Evolutionary conservation across 345 rosid genomes (phyloP), one percentile per base, ranked within the genome.

Genomic region (Salix dunnii): DNA sequence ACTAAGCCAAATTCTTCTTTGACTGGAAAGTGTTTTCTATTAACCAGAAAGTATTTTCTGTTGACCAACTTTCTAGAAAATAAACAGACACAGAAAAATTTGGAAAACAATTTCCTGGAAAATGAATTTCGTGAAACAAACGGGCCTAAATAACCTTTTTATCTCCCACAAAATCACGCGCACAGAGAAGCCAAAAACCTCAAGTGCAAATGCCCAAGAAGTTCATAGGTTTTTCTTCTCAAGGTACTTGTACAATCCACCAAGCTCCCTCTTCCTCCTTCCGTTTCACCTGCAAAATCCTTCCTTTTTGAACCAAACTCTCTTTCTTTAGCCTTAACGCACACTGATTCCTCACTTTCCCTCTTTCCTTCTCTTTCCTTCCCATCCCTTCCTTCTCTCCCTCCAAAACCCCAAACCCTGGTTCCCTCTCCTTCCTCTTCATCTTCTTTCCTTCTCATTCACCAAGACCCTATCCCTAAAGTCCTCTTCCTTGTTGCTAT

Each of bases 281-380:
- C 84, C 28, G 74, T 86, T 75, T 77, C 78, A 1, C 86, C 78
- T 74, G 79, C 84, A 23, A 72, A 76, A 17, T 89, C 97, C 9
- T 31, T 88, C 21, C 89, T 88, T 30, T 87, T 84, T 72, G 96
- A 91, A 73, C 96, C 96, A 21, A 84, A 64, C 74, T 93, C 96
- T 1, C 85, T 80, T 17, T 91, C 94, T 49, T 84, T 91, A n/a
- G 96, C 96, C 53, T 83, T 93, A 31, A 77, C 79, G 73, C 93
- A 87, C 78, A 79, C 89, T 67, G 94, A 88, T 76, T 86, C 93
- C 64, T 89, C 94, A 2, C 13, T 93, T 72, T 90, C 91, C 70
- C 87, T 91, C n/a, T 89, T 83, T 73, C 88, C 92, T 73, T 84
- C 31, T 21, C 73, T 73, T 31, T 79, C 89, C 4, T 64, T 87